phyloP scores from a whole-genome alignment of 1,139 yeast genomes.

The Insectozyma bohioensis region DNA sequence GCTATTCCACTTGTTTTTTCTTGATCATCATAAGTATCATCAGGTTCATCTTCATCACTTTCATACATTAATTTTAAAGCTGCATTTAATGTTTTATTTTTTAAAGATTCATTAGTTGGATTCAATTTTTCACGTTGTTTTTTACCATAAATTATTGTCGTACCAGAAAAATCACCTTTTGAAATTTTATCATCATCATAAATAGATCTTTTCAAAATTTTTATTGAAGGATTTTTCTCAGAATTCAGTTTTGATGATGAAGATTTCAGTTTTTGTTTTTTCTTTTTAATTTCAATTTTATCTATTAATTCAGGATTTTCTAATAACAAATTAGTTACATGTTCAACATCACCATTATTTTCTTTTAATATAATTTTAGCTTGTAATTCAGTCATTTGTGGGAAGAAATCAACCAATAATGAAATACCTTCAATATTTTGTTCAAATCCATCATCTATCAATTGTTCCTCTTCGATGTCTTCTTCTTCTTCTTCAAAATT shows the following conservation, averaged over 20 bases:
- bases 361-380: slow-evolving; percentile 47
- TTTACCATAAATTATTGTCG: slow-evolving; percentile 25
- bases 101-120: slow-evolving; percentile 26
- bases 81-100: slow-evolving; percentile 57
- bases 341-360: slow-evolving; percentile 54
- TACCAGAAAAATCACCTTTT: slow-evolving; percentile 20
- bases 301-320: slow-evolving; percentile 54
- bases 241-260: slow-evolving; percentile 8
- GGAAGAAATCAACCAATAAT: slow-evolving; percentile 57
- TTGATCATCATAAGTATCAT: slow-evolving; percentile 80
- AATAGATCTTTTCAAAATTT: slow-evolving; percentile 17
- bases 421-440: slow-evolving; percentile 40
- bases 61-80: slow-evolving; percentile 69
- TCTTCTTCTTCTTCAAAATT: slow-evolving; percentile 11
- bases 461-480: slow-evolving; percentile 27
- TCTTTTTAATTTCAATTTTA: slow-evolving; percentile 16
- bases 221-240: not conserved
- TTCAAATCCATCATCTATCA: slow-evolving; percentile 16
- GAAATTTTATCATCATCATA: slow-evolving; percentile 33
- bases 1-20: slow-evolving; percentile 46
- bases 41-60: slow-evolving; percentile 77
- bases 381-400: slow-evolving; percentile 47
- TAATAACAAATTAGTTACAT: slow-evolving; percentile 56
- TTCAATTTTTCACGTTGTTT: slow-evolving; percentile 10
- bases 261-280: slow-evolving; percentile 2